Evolutionary conservation across 345 rosid genomes (phyloP), one percentile per base, ranked within the genome.

Genomic region (Brassica carinata): DNA sequence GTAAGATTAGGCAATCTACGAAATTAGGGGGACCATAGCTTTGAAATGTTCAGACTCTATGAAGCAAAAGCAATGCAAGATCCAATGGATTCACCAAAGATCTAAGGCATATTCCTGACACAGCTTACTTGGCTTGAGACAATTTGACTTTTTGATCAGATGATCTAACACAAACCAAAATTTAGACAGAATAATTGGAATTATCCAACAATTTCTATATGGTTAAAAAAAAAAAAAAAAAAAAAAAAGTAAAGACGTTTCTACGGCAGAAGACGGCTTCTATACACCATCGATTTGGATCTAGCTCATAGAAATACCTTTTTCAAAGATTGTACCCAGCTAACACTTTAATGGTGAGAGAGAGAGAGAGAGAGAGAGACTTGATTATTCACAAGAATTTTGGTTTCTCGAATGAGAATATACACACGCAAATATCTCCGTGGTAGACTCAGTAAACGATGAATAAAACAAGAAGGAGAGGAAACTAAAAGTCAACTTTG

Each of bases 1-100:
- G 53, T 66, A 74, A 66, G 31, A 58, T 73, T 51, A 71, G 69
- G 51, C 73, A 80, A 83, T 55, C 51, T 64, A 53, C 26, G 26
- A 23, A 23, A 23, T 23, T 23, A 23, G 26, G 26, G 26, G 26
- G 26, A 23, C 26, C 26, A 23, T 23, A 23, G 26, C 26, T 23
- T 23, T 23, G 26, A 23, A 23, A 23, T 23, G 26, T 23, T 59
- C 53, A 59, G 69, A 70, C 75, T 71, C 64, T 78, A 3, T 64
- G 11, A 64, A 13, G 9, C 7, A 36, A 7, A 82, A 76, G 29
- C 74, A 69, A 79, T 72, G 63, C 27, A 33, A 43, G 76, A 79
- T 79, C 75, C 63, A 77, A 77, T 71, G 72, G 18, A 10, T 53
- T 31, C 34, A 33, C 29, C 61, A 68, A 53, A 53, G 57, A 48